Percentiles rank a stretch among this genome's conserved stretches.
phyloP scores from a whole-genome alignment of 345 rosid species.

The Combretum micranthum region DNA sequence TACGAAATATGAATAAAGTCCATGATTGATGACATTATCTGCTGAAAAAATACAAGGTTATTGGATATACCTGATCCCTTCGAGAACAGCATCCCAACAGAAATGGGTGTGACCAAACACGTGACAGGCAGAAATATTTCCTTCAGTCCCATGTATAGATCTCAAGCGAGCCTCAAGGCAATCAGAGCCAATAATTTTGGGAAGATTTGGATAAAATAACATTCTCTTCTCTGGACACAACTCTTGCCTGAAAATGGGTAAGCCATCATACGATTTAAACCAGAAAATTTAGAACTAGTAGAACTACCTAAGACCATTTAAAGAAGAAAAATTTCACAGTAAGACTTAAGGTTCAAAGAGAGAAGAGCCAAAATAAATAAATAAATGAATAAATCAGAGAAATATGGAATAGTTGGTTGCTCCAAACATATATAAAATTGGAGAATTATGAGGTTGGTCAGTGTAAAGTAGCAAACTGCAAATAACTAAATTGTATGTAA shows the following conservation, averaged over 20 bases:
- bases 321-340: neutral
- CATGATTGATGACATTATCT: neutral
- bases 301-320: neutral
- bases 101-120: conserved; percentile 77
- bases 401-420: no score
- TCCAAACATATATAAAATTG: no score
- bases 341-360: no score
- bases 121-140: conserved; percentile 37
- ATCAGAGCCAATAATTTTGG: conserved; percentile 65
- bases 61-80: conserved; percentile 48
- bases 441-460: no score
- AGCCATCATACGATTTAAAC: neutral
- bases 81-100: conserved; percentile 57
- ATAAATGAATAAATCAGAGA: no score
- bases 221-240: conserved; percentile 72
- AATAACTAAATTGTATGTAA: no score
- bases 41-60: neutral
- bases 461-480: no score
- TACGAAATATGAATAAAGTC: neutral
- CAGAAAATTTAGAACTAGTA: neutral
- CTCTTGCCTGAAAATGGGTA: conserved; percentile 41
- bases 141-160: conserved; percentile 33
- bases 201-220: conserved; percentile 61
- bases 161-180: conserved; percentile 50
- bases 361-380: no score